A percentile compares a stretch with the other conserved stretches of the same genome.
Conservation (phyloP, 1,284 basidiomycete genomes). For the Somion occarium region DNA sequence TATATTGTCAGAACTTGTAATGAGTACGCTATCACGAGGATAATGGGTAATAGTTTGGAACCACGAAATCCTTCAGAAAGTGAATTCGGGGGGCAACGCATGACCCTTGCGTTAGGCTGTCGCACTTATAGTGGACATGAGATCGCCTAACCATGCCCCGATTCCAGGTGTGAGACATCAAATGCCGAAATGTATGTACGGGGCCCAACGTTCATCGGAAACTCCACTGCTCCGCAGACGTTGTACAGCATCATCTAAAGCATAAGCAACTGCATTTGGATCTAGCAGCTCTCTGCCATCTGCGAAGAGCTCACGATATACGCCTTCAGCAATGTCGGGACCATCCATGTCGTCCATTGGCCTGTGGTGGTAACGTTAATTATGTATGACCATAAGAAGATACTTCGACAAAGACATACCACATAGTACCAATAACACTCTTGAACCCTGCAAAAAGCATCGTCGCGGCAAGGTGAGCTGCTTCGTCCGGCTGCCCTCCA, state of each 20-base stretch:
- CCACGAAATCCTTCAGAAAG: too few species aligned
- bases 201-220: not conserved
- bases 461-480: slow-evolving; percentile 28
- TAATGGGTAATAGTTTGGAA: too few species aligned
- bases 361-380: not conserved
- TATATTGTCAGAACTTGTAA: too few species aligned
- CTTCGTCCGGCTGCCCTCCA: slow-evolving; percentile 21
- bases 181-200: slow-evolving; percentile 1
- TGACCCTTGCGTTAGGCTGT: too few species aligned
- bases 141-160: too few species aligned
- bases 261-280: not conserved
- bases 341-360: slow-evolving; percentile 2
- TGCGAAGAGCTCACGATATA: not conserved
- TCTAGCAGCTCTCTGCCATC: not conserved
- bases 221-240: not conserved
- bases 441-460: slow-evolving; percentile 32
- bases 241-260: not conserved
- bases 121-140: too few species aligned
- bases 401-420: slow-evolving; percentile 14
- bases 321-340: not conserved
- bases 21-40: too few species aligned
- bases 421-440: slow-evolving; percentile 30
- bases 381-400: not conserved
- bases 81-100: too few species aligned
- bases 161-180: too few species aligned